Base-by-base conservation (phyloP, 2,329 filamentous ascomycete genomes). In the Bipolaris cookei region DNA sequence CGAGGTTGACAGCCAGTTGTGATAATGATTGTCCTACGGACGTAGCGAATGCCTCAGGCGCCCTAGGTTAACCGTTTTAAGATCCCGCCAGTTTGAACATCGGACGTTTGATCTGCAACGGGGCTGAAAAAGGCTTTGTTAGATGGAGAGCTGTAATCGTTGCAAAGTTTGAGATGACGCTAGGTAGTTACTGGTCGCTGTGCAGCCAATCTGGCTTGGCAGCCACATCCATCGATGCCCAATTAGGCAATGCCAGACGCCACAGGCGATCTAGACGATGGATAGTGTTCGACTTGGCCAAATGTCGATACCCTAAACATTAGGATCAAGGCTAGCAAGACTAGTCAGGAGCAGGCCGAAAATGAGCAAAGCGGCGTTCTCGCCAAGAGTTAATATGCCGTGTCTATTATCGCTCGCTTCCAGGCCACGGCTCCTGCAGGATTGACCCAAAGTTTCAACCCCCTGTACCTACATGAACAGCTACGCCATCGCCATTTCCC, bases 121-220 rank as follows among this genome's bases (percentile, higher is more conserved):
- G 28, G 10, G 28, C 28, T 30, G 28, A 13, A 10, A 30, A 30
- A 30, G 28, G 28, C 28, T 30, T 30, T 30, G 28, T 30, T 30
- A 10, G 28, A 30, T 35, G 38, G 25, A 38, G 21, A 47, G 21
- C 14, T 46, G 41, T 28, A 45, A 5, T 6, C 20, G 6, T 6
- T 25, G 14, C n/a, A 46, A 51, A 46, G 41, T 55, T 51, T 51
- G 41, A 14, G 18, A 35, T 30, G 51, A 34, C 28, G 35, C 41
- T 32, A 55, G 45, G 28, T 30, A 30, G 28, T 30, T 30, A 3
- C 28, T 11, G 28, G 28, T 16, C 20, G 28, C 16, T 30, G 32
- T 23, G 34, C 41, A 32, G 35, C 45, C 6, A 28, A 20, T 11
- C 5, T 38, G 16, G n/a, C 32, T 30, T 44, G 28, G n/a, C 13